phyloP scores from a whole-genome alignment of 495 filamentous ascomycete species.

The Letharia columbiana region DNA sequence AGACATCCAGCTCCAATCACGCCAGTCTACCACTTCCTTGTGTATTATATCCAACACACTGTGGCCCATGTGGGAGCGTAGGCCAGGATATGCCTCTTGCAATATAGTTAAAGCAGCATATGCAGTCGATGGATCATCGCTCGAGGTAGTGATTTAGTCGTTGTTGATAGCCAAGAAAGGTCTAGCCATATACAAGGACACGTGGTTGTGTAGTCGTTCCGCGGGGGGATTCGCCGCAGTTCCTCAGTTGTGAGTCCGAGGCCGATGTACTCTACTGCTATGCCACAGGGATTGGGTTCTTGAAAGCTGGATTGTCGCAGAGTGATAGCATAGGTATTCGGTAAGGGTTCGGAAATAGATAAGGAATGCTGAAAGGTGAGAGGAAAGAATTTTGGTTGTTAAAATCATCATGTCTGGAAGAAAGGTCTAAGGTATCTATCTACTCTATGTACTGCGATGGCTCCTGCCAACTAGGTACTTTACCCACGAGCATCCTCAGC shows the following conservation, averaged over 20 bases:
- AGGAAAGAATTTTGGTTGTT: not conserved
- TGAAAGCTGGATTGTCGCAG: not conserved
- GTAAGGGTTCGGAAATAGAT: not conserved
- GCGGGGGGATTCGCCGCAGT: not conserved
- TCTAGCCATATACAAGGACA: not conserved
- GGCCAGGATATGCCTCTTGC: not conserved
- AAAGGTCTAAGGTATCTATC: not conserved
- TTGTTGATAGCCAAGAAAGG: not conserved
- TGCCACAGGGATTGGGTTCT: not conserved
- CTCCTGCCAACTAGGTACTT: not conserved
- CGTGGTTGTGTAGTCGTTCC: not conserved
- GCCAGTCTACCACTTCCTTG: slow-evolving; percentile 10
- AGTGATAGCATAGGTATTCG: not conserved
- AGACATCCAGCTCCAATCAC: slow-evolving; percentile 7
- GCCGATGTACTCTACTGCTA: not conserved
- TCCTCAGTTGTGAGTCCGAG: not conserved
- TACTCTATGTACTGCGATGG: not conserved
- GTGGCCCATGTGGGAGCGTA: not conserved
- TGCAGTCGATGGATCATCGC: not conserved
- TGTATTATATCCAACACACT: slow-evolving; percentile 13
- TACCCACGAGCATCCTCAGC: not conserved
- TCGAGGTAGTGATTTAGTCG: not conserved
- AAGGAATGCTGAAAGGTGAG: not conserved
- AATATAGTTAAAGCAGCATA: too few species aligned
- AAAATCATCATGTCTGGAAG: not conserved